Evolutionary conservation across 192 early-diverging fungal species (phyloP), one percentile per base, ranked within the genome.

Genomic region (Backusella australiensis): DNA sequence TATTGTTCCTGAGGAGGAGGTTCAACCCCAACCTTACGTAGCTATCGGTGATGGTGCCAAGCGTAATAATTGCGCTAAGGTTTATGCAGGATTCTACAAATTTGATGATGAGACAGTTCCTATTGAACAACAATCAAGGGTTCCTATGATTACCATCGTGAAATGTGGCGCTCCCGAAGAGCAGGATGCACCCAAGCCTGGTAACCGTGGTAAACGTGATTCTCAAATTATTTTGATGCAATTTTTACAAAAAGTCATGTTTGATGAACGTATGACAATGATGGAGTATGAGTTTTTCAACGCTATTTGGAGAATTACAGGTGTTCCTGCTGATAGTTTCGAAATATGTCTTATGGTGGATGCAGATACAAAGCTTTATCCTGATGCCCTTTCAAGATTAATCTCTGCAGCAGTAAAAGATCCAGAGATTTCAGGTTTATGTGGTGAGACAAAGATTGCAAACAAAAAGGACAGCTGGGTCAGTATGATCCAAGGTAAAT

Each of bases 391-490:
- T 8, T 86, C 89, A 15, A 85, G 91, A 39, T 89, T 97, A 82
- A 90, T 97, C 63, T 87, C 90, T 34, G 91, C 90, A 56, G 94
- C 98, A 89, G 89, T 89, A 70, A 93, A 93, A 68, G 95, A 99
- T 86, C 86, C 86, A 34, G 81, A 85, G 8, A 94, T 99, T 78
- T 94, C 95, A 87, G 97, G 97, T 4, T 85, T 97, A 38, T 98
- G 97, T 85, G 96, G 97, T 72, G 97, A 99, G 83, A 97, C 97
- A 19, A 89, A 95, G 81, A 96, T 99, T 82, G 92, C 89, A 41
- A 99, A 99, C 88, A 97, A 97, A 86, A 87, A 84, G 3, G 91
- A 92, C 69, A 89, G 86, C 36, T 93, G 94, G 93, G 94, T 96
- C 8, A 94, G 94, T 0, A 91, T 91, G 83, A 99, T 99, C 80